These are phyloP conservation scores for Diaporthe eres DNA, from an alignment of 2,329 filamentous ascomycete species.

Conservation along the genomic window DNA sequence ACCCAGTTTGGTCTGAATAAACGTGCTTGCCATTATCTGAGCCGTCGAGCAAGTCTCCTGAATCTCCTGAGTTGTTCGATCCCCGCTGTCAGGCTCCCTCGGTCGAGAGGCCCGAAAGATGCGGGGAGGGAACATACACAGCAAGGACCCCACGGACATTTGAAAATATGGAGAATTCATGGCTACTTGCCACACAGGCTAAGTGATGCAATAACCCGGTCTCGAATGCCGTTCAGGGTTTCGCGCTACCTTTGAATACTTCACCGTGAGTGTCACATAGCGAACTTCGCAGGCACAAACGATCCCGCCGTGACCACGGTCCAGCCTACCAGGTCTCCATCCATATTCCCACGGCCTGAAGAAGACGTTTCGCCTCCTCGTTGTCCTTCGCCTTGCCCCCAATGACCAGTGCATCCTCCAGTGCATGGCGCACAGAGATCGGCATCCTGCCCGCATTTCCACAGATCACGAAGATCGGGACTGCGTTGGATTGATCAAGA, in stretches of 20 bases:
- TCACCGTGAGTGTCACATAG: background rate
- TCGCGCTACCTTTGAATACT: background rate
- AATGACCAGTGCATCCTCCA: slow-evolving; percentile 63
- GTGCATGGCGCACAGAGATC: slow-evolving; percentile 64
- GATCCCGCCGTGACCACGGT: background rate
- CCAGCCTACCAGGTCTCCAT: slow-evolving; percentile 70
- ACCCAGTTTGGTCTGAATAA: background rate
- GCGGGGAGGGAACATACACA: background rate
- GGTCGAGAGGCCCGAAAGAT: background rate
- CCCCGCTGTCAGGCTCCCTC: too few relatives aligned
- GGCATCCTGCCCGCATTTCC: slow-evolving; percentile 73
- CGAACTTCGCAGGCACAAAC: background rate
- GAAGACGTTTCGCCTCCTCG: slow-evolving; percentile 56
- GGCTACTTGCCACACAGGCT: background rate
- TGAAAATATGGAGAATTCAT: background rate
- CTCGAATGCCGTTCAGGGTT: background rate
- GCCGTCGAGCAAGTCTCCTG: too few relatives aligned
- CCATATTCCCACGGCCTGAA: slow-evolving; percentile 62
- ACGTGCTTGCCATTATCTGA: background rate
- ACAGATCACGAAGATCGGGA: slow-evolving; percentile 67
- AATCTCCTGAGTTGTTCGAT: background rate
- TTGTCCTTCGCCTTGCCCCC: slow-evolving; percentile 51
- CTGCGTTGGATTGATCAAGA: slow-evolving; percentile 49
- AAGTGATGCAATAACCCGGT: background rate
- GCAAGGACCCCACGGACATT: background rate